phyloP scores from a whole-genome alignment of 495 filamentous ascomycete genomes.

The Penicillium dipodomyicola region DNA sequence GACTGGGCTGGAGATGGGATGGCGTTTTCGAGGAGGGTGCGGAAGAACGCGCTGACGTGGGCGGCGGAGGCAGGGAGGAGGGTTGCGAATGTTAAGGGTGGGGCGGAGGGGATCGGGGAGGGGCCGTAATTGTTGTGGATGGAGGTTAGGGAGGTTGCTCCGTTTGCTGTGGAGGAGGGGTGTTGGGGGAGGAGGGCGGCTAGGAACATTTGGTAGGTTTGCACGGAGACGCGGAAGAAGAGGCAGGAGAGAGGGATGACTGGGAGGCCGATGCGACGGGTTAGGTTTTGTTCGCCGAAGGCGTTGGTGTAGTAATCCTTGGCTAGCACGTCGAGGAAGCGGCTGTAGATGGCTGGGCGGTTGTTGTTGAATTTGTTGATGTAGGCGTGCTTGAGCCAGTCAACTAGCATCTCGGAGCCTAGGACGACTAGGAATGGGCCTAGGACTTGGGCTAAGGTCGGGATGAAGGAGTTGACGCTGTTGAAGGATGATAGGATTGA shows the following conservation, averaged over 20 bases:
- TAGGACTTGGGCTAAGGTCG: constrained; percentile 83
- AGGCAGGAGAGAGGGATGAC: constrained; percentile 91
- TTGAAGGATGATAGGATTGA: constrained; percentile 45
- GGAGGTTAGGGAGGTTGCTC: constrained; percentile 61
- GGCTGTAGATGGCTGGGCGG: constrained; percentile 80
- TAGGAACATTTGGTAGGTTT: constrained; percentile 98
- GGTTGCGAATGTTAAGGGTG: constrained; percentile 39
- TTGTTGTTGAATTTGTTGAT: constrained; percentile 98
- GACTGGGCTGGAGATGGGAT: constrained; percentile 47
- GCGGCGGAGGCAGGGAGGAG: constrained; percentile 37
- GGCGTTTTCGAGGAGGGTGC: constrained; percentile 41
- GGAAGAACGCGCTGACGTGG: constrained; percentile 38
- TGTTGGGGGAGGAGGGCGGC: constrained; percentile 76
- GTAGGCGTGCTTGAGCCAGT: constrained; percentile 97
- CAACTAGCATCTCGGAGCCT: constrained; percentile 93
- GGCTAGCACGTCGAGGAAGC: constrained; percentile 87
- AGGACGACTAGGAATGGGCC: constrained; percentile 90
- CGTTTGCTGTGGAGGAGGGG: constrained; percentile 65
- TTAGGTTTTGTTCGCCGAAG: constrained; percentile 85
- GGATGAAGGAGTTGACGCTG: constrained; percentile 46
- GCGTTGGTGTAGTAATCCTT: constrained; percentile 99
- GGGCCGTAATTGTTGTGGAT: constrained; percentile 53
- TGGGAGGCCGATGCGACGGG: constrained; percentile 84
- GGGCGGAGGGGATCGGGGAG: constrained; percentile 28
- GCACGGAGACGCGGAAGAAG: constrained; percentile 89